Conservation (phyloP, 192 early-diverging fungal genomes). For the Mortierella antarctica region DNA sequence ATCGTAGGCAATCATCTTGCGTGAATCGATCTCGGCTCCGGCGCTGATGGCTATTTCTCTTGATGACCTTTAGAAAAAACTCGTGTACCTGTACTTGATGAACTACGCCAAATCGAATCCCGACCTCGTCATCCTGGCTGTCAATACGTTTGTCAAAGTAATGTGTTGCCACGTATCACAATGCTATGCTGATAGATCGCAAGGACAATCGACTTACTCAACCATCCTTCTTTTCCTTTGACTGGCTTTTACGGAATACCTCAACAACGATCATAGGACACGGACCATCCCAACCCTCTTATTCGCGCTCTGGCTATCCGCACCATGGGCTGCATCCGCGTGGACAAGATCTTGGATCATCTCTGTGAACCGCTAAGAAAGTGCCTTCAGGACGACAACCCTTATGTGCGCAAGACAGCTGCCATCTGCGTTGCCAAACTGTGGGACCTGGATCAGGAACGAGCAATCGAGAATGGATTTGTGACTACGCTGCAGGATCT, state of each 20-base stretch:
- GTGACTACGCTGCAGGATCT: constrained; percentile 85
- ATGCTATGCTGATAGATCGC: background rate
- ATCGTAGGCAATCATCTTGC: too few species aligned
- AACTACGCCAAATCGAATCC: constrained; percentile 98
- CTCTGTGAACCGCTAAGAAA: constrained; percentile 92
- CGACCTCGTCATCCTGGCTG: constrained; percentile 95
- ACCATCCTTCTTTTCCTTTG: background rate
- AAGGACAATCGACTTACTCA: background rate
- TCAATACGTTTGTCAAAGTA: constrained; percentile 97
- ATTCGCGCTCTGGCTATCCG: constrained; percentile 96
- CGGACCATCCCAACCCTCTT: constrained; percentile 93
- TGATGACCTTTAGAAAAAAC: constrained; percentile 78
- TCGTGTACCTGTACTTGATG: constrained; percentile 98
- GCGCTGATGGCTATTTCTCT: background rate
- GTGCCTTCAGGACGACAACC: constrained; percentile 91
- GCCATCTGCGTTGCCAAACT: constrained; percentile 96
- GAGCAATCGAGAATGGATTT: constrained; percentile 95
- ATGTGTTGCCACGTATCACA: background rate
- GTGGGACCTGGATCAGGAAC: constrained; percentile 87
- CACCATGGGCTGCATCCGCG: constrained; percentile 98
- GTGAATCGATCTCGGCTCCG: too few species aligned
- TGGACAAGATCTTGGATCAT: constrained; percentile 95
- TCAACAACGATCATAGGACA: constrained; percentile 69
- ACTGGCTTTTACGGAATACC: background rate
- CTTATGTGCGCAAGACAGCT: constrained; percentile 98